These are phyloP conservation scores for Phanerochaete sordida DNA, from an alignment of 768 basidiomycete species.

Conservation along the genomic window DNA sequence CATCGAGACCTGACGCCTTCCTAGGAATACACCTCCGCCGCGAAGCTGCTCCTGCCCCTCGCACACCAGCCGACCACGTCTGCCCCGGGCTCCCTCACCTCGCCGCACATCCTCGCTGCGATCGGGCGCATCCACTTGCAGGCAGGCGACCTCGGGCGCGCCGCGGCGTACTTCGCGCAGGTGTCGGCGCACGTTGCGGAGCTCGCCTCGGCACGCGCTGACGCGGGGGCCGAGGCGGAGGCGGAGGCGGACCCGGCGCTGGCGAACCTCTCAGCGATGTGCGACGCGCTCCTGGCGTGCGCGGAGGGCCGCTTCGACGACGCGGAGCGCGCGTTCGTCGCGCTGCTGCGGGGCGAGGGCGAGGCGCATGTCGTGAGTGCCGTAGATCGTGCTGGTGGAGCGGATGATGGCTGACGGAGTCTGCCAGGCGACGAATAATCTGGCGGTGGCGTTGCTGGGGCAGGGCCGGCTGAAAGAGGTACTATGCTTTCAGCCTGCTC, in stretches of 20 bases:
- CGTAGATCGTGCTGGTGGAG: conserved; percentile 1
- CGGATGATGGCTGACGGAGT: no score
- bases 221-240: no score
- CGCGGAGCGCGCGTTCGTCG: conserved; percentile 43
- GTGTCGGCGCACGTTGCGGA: conserved; percentile 12
- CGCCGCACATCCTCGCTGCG: conserved; percentile 61
- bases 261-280: conserved; percentile 52
- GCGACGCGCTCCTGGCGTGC: conserved; percentile 59
- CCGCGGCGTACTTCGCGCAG: conserved; percentile 53
- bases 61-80: background rate
- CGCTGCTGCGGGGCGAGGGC: conserved; percentile 47
- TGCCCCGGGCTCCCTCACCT: conserved; percentile 20
- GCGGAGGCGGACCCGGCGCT: no score
- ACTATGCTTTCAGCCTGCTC: background rate
- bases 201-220: no score
- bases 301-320: conserved; percentile 69
- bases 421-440: conserved; percentile 77
- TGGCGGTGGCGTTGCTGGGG: conserved; percentile 66
- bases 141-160: conserved; percentile 58
- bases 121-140: conserved; percentile 76
- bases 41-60: conserved; percentile 64
- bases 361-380: conserved; percentile 56
- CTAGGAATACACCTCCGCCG: conserved; percentile 69
- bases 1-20: background rate
- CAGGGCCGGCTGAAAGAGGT: conserved; percentile 76